Base-by-base conservation (phyloP, 75 land plant genomes). In the Gnetum montanum region DNA sequence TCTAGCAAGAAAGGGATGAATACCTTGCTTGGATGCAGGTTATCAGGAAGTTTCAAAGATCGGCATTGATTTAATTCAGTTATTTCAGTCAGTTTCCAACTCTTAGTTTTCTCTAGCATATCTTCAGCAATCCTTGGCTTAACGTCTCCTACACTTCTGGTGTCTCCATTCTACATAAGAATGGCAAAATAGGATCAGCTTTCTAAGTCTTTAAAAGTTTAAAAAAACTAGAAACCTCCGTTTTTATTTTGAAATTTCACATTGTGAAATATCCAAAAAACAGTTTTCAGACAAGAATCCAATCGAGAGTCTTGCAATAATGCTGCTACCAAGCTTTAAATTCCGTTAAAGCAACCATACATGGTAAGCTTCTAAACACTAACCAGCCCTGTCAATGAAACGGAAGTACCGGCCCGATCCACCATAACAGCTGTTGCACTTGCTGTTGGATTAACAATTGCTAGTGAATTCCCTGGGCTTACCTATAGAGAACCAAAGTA, bases 81-180 rank as follows among this genome's bases (percentile, higher is more conserved):
- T 46, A 88, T 75, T 62, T 88, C 92, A 41, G 75, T 74, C 7
- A 74, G 67, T 63, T 87, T 88, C 93, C 93, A 88, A 13, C 67
- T 67, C 59, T 73, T 88, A 19, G 75, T 71, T 61, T 81, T 81
- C 3, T 88, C 90, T 4, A 58, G 51, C 11, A 71, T 38, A 33
- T 86, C 90, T 46, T 86, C 88, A 16, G 64, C 58, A 31, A 79
- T 54, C 61, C 72, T 75, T n/a, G 77, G 75, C 62, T 86, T 86
- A 18, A 79, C 69, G 65, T 83, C 88, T 7, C 34, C 73, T 34
- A 64, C 23, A 61, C 43, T 69, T 60, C 74, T 63, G 30, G 54
- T 54, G 22, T 85, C 89, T 26, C 61, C 71, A 67, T 59, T 81
- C 84, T 84, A 29, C 7, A 50, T 26, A n/a, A n/a, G n/a, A n/a